A percentile compares a stretch with the other conserved stretches of the same genome.
Evolutionary conservation across 345 rosid genomes (phyloP).

Genomic region (Raphanus raphanistrum): DNA sequence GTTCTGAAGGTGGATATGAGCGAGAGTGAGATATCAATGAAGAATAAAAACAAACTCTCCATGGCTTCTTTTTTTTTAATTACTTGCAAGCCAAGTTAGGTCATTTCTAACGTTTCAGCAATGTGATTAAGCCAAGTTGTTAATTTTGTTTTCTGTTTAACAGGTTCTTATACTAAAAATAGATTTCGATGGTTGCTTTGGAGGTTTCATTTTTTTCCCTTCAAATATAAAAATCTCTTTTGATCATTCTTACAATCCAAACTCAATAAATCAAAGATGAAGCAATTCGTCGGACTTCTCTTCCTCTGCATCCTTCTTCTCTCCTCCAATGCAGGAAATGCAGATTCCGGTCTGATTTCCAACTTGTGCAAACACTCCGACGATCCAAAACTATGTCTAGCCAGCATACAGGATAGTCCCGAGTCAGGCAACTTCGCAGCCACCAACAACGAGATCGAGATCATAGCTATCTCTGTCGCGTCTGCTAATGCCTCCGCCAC

Average conservation of each 20-base stretch:
- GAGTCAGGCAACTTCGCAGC: conserved; percentile 40
- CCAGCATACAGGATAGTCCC: conserved; percentile 44
- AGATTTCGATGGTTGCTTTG: not conserved
- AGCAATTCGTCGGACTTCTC: conserved; percentile 18
- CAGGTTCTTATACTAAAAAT: no score
- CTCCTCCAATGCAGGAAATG: not conserved
- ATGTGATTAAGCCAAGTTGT: no score
- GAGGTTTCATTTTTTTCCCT: no score
- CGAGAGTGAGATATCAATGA: no score
- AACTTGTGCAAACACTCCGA: conserved; percentile 37
- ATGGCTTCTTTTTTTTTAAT: no score
- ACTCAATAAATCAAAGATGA: conserved; percentile 21
- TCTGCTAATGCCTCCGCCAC: conserved; percentile 48
- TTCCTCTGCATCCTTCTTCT: conserved; percentile 9
- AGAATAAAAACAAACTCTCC: no score
- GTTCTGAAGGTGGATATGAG: no score
- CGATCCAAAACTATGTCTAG: conserved; percentile 45
- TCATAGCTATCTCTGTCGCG: conserved; percentile 50
- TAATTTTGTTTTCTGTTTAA: no score
- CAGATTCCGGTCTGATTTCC: conserved; percentile 18
- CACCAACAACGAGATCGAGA: conserved; percentile 41
- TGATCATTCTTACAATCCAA: not conserved
- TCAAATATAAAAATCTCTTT: conserved; percentile 18
- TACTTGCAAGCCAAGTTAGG: not conserved
- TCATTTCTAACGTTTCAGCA: no score